Evolutionary conservation across 2,329 filamentous ascomycete genomes (phyloP).

Genomic region (Leptographium galeiforme): DNA sequence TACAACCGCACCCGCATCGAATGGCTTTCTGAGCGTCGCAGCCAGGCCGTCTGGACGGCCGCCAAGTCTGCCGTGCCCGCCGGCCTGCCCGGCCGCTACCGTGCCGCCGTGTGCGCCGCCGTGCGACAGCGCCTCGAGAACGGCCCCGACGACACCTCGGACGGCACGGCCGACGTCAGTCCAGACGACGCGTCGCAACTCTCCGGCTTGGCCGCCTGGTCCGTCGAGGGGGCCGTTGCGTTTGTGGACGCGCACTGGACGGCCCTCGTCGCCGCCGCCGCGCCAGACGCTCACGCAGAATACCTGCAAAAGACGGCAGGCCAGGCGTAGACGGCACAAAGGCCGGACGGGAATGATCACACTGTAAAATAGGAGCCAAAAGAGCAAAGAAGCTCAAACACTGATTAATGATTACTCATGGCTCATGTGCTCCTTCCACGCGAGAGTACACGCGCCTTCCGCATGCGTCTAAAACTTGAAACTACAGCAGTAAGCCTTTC

Average conservation of each 20-base stretch:
- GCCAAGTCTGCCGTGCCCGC: conserved; percentile 15
- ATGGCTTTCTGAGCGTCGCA: conserved; percentile 27
- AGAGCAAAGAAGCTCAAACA: background rate
- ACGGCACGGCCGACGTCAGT: background rate
- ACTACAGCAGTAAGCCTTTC: background rate
- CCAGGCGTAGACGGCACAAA: background rate
- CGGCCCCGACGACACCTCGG: background rate
- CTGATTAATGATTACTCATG: background rate
- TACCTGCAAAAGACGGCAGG: background rate
- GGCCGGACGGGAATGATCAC: background rate
- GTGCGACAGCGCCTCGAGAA: conserved; percentile 23
- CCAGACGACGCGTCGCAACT: background rate
- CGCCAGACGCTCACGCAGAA: background rate
- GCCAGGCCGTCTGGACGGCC: conserved; percentile 25
- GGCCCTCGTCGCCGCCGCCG: conserved; percentile 14
- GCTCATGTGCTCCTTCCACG: background rate
- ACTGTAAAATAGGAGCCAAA: background rate
- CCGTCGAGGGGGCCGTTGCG: conserved; percentile 23
- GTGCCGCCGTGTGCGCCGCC: conserved; percentile 24
- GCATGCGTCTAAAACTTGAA: background rate
- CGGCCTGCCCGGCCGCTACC: conserved; percentile 16
- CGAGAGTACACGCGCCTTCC: background rate
- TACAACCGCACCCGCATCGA: conserved; percentile 29
- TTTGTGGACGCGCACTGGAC: conserved; percentile 29
- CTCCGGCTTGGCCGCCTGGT: conserved; percentile 15